A percentile compares a stretch with the other conserved stretches of the same genome.
phyloP scores from a whole-genome alignment of 768 basidiomycete species.

The Sarcomyxa edulis region DNA sequence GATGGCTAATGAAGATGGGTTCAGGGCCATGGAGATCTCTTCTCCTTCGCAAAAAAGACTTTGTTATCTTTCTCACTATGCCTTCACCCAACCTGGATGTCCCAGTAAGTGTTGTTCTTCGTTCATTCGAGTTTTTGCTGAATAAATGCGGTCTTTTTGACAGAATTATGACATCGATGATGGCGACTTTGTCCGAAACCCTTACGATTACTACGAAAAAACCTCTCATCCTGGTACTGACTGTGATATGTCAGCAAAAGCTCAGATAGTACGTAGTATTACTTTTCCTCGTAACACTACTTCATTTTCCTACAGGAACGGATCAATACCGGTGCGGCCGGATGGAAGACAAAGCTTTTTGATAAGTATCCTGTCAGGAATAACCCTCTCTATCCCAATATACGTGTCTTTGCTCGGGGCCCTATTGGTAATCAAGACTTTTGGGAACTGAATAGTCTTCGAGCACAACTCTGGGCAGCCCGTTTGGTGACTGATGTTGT shows the following conservation, averaged over 20 bases:
- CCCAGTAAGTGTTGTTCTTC: too few species aligned
- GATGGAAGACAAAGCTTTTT: neutral
- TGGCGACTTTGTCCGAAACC: too few species aligned
- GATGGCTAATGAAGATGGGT: too few species aligned
- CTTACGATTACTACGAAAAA: too few species aligned
- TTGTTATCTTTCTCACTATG: too few species aligned
- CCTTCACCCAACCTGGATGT: too few species aligned
- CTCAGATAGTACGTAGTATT: neutral
- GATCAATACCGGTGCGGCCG: neutral
- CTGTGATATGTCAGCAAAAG: neutral
- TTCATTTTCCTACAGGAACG: neutral
- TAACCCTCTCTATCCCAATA: conserved; percentile 1
- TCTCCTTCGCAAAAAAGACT: too few species aligned
- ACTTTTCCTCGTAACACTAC: neutral
- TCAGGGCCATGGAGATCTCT: too few species aligned
- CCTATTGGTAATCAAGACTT: neutral
- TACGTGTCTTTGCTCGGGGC: neutral
- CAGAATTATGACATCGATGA: too few species aligned
- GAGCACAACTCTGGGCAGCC: conserved; percentile 2
- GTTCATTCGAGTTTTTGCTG: too few species aligned
- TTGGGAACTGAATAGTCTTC: conserved; percentile 2
- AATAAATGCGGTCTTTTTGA: too few species aligned
- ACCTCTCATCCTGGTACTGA: too few species aligned
- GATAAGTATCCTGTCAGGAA: conserved; percentile 1
- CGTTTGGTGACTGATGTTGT: neutral